These are phyloP conservation scores for Arxiozyma telluris DNA, from an alignment of 1,139 yeast species.

Conservation along the genomic window DNA sequence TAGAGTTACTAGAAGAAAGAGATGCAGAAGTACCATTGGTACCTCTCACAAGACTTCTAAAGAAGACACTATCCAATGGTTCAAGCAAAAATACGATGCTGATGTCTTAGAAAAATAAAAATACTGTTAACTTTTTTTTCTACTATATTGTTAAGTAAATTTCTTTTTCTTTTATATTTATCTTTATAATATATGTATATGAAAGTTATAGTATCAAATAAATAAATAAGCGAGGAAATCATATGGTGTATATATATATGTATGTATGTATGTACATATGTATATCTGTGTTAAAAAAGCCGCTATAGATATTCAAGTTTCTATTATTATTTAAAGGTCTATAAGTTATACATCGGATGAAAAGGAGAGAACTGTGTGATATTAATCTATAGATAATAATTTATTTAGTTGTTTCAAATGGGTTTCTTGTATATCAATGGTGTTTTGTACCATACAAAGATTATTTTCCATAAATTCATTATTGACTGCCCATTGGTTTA, in stretches of 20 bases:
- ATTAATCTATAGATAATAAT: constrained; percentile 1
- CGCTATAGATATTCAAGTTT: too few species aligned
- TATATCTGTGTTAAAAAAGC: neutral
- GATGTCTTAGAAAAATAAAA: constrained; percentile 77
- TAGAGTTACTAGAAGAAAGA: constrained; percentile 99
- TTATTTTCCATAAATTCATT: constrained; percentile 9
- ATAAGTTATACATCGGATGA: too few species aligned
- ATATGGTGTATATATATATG: too few species aligned
- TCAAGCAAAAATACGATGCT: constrained; percentile 99
- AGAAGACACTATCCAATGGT: constrained; percentile 96
- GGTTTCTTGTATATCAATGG: constrained; percentile 9
- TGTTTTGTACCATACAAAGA: constrained; percentile 7
- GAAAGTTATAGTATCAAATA: neutral
- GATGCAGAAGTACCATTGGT: constrained; percentile 84
- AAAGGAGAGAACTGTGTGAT: too few species aligned
- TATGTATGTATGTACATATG: too few species aligned
- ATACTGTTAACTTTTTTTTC: constrained; percentile 6
- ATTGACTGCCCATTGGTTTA: constrained; percentile 25
- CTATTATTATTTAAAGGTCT: too few species aligned
- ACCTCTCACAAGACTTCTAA: constrained; percentile 84
- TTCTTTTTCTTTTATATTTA: too few species aligned
- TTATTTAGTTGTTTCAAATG: constrained; percentile 13
- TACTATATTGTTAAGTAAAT: too few species aligned
- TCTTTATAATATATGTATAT: too few species aligned
- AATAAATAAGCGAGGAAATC: neutral